Evolutionary conservation across 1,284 basidiomycete genomes (phyloP).

Genomic region (Ustilago vetiveriae): DNA sequence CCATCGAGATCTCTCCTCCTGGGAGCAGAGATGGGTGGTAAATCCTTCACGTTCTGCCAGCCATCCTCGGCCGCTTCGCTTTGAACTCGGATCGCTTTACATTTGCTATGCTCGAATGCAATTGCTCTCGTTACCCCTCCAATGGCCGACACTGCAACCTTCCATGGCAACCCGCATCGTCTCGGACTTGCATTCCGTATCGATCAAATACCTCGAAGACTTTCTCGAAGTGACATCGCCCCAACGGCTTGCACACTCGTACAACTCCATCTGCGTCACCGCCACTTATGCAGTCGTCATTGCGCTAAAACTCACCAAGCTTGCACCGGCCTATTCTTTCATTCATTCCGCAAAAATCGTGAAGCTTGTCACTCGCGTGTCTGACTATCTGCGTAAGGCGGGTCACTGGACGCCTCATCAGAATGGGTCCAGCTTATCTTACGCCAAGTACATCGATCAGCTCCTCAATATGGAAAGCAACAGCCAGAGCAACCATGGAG

Average conservation of each 20-base stretch:
- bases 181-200: conserved; percentile 31
- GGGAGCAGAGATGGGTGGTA: conserved; percentile 40
- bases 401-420: conserved; percentile 40
- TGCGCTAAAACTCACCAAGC: conserved; percentile 38
- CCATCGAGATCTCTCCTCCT: conserved; percentile 33
- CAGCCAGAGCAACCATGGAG: not conserved
- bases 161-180: conserved; percentile 37
- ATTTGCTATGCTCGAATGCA: conserved; percentile 49
- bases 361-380: conserved; percentile 25
- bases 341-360: conserved; percentile 27
- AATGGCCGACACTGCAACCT: conserved; percentile 22
- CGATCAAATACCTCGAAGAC: conserved; percentile 36
- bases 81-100: conserved; percentile 43
- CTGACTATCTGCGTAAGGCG: conserved; percentile 27
- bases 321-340: conserved; percentile 30
- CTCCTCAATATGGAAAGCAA: conserved; percentile 26
- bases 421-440: conserved; percentile 35
- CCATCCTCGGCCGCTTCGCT: conserved; percentile 29
- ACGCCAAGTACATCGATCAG: conserved; percentile 39
- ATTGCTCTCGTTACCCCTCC: conserved; percentile 33
- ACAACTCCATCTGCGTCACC: conserved; percentile 46
- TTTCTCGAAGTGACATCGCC: conserved; percentile 40
- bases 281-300: conserved; percentile 41
- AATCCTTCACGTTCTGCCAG: conserved; percentile 19
- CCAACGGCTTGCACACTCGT: conserved; percentile 33